These are phyloP conservation scores for Akebia trifoliata DNA, from an alignment of 164 flowering plant genomes.

Conservation along the genomic window DNA sequence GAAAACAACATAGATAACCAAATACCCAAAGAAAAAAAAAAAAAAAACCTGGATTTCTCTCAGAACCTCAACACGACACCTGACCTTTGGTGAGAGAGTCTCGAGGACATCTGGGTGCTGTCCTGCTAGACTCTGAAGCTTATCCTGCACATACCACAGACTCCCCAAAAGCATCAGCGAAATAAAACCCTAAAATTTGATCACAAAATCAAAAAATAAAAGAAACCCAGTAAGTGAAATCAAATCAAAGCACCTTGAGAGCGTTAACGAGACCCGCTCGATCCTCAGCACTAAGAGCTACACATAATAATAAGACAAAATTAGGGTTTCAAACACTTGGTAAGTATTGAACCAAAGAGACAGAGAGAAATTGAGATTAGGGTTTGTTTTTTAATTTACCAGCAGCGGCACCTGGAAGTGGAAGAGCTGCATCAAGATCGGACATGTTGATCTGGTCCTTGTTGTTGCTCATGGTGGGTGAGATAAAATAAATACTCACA, in stretches of 20 bases:
- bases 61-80: conserved; percentile 70
- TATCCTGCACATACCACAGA: conserved; percentile 37
- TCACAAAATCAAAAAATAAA: not conserved
- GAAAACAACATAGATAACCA: not conserved
- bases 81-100: conserved; percentile 46
- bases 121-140: conserved; percentile 60
- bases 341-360: not conserved
- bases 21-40: no score
- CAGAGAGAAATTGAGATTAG: not conserved
- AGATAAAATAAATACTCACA: no score
- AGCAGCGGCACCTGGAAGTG: conserved; percentile 26
- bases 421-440: conserved; percentile 37
- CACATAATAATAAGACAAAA: conserved; percentile 8
- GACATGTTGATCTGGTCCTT: conserved; percentile 41
- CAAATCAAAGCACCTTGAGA: conserved; percentile 45
- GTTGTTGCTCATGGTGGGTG: conserved; percentile 37
- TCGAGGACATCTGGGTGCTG: conserved; percentile 55
- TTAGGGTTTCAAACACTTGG: not conserved
- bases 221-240: not conserved
- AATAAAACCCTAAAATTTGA: not conserved
- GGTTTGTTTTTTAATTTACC: conserved; percentile 8
- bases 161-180: conserved; percentile 5
- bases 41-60: conserved; percentile 69
- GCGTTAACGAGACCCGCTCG: conserved; percentile 54
- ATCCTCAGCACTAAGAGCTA: conserved; percentile 54